A percentile compares a stretch with the other conserved stretches of the same genome.
Conservation (phyloP, 2,329 filamentous ascomycete genomes). For the Trichoderma hamatum region DNA sequence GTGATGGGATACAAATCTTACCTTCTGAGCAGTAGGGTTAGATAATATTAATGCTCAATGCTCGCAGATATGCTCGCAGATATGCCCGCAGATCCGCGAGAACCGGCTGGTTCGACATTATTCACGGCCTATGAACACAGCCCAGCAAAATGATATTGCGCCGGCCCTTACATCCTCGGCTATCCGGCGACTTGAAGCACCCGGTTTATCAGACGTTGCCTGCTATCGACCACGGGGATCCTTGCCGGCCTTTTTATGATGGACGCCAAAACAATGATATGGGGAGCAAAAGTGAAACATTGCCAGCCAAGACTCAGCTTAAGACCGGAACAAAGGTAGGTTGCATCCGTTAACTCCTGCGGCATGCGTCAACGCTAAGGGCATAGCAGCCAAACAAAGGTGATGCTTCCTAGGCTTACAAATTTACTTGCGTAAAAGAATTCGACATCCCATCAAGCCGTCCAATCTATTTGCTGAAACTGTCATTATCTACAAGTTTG, state of each 20-base stretch:
- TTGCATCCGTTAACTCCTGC: constrained; percentile 1
- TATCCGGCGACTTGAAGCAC: not conserved
- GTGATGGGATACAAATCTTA: not conserved
- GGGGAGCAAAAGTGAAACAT: constrained; percentile 10
- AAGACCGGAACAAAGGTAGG: constrained; percentile 6
- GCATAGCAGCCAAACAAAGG: not conserved
- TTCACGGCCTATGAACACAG: not conserved
- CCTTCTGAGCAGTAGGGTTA: not conserved
- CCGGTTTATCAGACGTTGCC: not conserved
- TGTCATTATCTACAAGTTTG: not conserved
- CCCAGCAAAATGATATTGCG: not conserved
- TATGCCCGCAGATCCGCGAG: not conserved
- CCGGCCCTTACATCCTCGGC: not conserved
- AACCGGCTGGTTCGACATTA: not conserved
- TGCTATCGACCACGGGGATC: not conserved
- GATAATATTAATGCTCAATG: not conserved
- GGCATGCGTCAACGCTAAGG: constrained; percentile 7
- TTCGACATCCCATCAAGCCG: not conserved
- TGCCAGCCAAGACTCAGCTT: not conserved
- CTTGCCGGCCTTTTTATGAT: not conserved
- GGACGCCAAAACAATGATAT: constrained; percentile 1
- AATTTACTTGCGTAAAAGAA: not conserved
- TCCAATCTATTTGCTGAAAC: not conserved
- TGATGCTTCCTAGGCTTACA: not conserved
- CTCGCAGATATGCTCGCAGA: too few species aligned